Evolutionary conservation across 306 rosid genomes (phyloP), one percentile per base, ranked within the genome.

Genomic region (Dryas drummondii): DNA sequence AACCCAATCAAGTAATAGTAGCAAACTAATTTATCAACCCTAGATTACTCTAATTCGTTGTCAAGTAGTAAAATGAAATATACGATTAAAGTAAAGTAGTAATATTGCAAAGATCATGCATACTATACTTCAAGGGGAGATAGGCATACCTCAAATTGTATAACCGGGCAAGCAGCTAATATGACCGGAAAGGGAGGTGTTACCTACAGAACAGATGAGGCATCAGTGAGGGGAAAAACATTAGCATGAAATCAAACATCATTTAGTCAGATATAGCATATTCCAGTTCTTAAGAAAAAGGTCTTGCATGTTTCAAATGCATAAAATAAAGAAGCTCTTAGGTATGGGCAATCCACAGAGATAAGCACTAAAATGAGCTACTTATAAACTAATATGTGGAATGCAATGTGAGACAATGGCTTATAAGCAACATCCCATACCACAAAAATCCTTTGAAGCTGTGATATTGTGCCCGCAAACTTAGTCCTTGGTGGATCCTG

Each of bases 381-480:
- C 65, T 41, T 19, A 11, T 22, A 5, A 54, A 54, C 51, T 54
- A 52, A 48, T 41, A 27, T 13, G n/a, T 54, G 26, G 17, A 74
- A 32, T 73, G 37, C 51, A 62, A 64, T 19, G 15, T 22, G 66
- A 46, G 51, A 27, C 67, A 73, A 77, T 56, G 60, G 73, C 67
- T 78, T 68, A 68, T 74, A 74, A 75, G 83, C 67, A 75, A 60
- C 41, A 84, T 75, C 40, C 37, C 83, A 56, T 91, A 90, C 98
- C 98, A 94, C 63, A 79, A 94, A 87, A 58, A 94, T 86, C 83
- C 97, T 81, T 84, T 88, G 91, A 59, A 94, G 98, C 88, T 94
- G 98, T 27, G 98, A 94, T 84, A 90, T 65, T 74, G 88, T 87
- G 72, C 91, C 85, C 19, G 91, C 91, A 86, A 89, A 90, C 86